Evolutionary conservation across 495 filamentous ascomycete genomes (phyloP), one percentile per base, ranked within the genome.

Genomic region (Penicillium dipodomyicola): DNA sequence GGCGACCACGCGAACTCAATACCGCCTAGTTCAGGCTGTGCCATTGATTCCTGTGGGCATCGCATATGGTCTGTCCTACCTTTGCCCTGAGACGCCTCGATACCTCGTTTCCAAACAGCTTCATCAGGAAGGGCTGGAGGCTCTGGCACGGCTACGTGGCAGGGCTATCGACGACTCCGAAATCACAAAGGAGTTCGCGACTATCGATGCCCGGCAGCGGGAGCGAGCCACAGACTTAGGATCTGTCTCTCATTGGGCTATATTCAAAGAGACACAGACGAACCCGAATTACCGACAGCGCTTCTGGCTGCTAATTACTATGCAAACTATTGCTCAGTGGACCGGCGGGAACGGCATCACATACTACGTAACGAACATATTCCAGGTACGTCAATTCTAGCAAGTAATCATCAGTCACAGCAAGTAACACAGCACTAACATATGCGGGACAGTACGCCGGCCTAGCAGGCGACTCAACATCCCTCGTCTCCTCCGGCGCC

Each of bases 281-380:
- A 72, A 73, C 44, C 51, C 72, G 9, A 76, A 75, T 50, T 79
- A 79, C 54, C 71, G 76, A 8, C 70, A 77, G 42, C 71, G 76
- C 17, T 79, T 77, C 68, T 75, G 75, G 71, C 65, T 79, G 37
- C 56, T 77, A 4, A 73, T 77, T 49, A 51, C 67, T 25, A 75
- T 79, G 70, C 76, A 79, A 48, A 77, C 72, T 3, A 66, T 78
- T 46, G 65, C 72, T 1, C 76, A 79, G 56, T 79, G 75, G 75
- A 73, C 72, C 8, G 76, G 76, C 14, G 75, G 76, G 4, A 79
- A 78, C 54, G 76, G 76, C 12, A 78, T 78, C 56, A 78, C 76
- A 4, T 79, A 75, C 61, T 79, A 78, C 40, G 67, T 79, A 14
- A 67, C 75, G 0, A 68, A 43, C 11, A 75, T 78, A 58, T 78